Evolutionary conservation across 2,329 filamentous ascomycete species (phyloP), one percentile per base, ranked within the genome.

Genomic region (Berkeleyomyces rouxiae): DNA sequence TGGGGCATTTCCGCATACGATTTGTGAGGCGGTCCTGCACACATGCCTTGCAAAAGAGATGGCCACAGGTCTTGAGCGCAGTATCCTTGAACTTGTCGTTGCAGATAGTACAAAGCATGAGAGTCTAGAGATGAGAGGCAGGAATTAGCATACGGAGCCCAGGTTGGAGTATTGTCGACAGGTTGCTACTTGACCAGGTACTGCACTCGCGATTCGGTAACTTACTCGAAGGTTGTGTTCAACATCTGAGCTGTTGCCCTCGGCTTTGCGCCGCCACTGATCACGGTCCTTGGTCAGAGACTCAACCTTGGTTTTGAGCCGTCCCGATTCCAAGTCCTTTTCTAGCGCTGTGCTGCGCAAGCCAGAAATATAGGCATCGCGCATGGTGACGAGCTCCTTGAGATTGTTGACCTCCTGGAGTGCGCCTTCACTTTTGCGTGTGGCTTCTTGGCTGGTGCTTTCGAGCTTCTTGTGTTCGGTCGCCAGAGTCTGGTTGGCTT

Each of bases 31-130:
- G 85, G 70, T 95, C 87, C 67, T 96, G 89, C 33, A 97, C 87
- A 71, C 93, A 99, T 58, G 84, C 81, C 70, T 86, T 85, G 79
- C 93, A 99, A 73, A 97, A 96, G 58, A 95, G 82, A 73, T 99
- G 93, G 1, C 93, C 93, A 72, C 93, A 99, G 0, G 88, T 90
- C 75, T 93, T 95, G 72, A 99, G 81, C 7, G 86, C 87, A 0
- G 91, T 95, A 70, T 97, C 90, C 74, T 97, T 97, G 77, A 96
- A 91, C 68, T 92, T 89, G 70, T 84, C 86, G 68, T 90, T 88
- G 76, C 95, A 99, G 59, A 97, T 88, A 9, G 90, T 89, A 76
- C 93, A 99, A 60, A 95, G 83, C 64, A 66, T 64, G 33, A 66
- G 59, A n/a, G 64, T 66, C 62, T 64, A 49, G 46, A n/a, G 16